Base-by-base conservation (phyloP, 225 moss, liverwort and hornwort species). In the Takakia lepidozioides region DNA sequence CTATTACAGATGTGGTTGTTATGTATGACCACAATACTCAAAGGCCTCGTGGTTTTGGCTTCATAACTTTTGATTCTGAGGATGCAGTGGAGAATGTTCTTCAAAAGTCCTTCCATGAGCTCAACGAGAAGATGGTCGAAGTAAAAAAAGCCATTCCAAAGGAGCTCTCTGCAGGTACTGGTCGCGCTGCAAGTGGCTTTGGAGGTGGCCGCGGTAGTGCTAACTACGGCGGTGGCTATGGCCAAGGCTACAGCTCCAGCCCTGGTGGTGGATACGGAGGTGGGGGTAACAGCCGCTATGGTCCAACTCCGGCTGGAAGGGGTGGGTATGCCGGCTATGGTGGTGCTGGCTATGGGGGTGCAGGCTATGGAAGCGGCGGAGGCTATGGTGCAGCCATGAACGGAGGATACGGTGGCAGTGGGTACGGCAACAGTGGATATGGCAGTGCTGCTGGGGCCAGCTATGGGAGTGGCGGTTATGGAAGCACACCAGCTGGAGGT, bases 21-120 rank as follows among this genome's bases (percentile, higher is more conserved):
- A 98, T 98, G 87, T 90, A 90, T 60, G 95, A 89, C 77, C 95
- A 98, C 75, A 98, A 87, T 53, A 98, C 95, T 52, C 95, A 98
- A 74, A 87, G 95, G 67, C 90, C 95, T 69, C 75, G 87, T 19
- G 90, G 95, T 32, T 98, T 90, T 63, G 90, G 95, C 44, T 98
- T 98, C 66, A 91, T 98, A 48, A 98, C 90, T 0, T 98, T 98
- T 54, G 95, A 98, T 80, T 91, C 90, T 56, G 95, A 98, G 67
- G 95, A 98, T 55, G 87, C 95, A 49, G 90, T 98, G 61, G 95
- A 98, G 70, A 98, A 76, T 59, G 95, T 98, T 27, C 57, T 64
- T n/a, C n/a, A n/a, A n/a, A 32, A 32, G 32, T 32, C 32, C 11
- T 32, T 32, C 11, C 32, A 32, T 32, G 32, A 32, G 32, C 32